Conservation (phyloP, 148 eudicot genomes). For the Rhododendron molle region DNA sequence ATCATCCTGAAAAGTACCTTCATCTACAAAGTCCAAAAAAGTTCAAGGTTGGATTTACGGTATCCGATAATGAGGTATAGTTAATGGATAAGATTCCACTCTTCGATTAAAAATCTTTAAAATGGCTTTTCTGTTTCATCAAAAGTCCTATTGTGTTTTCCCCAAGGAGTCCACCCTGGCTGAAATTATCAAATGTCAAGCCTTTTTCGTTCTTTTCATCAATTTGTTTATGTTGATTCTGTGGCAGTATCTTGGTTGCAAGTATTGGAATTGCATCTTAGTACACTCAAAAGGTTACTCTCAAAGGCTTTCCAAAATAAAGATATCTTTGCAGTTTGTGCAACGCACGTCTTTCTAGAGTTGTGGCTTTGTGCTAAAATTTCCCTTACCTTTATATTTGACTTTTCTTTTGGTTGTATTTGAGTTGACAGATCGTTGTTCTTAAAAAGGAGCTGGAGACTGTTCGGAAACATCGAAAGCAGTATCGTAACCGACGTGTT, state of each 20-base stretch:
- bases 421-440: slow-evolving; percentile 52
- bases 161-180: background rate
- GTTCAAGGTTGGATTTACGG: background rate
- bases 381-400: slow-evolving; percentile 1
- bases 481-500: slow-evolving; percentile 67
- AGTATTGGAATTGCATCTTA: background rate
- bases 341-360: background rate
- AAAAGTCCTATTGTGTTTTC: background rate
- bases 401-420: background rate
- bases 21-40: background rate
- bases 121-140: background rate
- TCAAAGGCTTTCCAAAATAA: background rate
- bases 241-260: background rate
- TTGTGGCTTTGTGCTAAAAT: background rate
- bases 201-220: background rate
- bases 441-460: slow-evolving; percentile 87
- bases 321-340: background rate
- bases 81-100: background rate
- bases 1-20: background rate
- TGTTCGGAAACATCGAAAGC: slow-evolving; percentile 89
- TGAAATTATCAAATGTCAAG: background rate
- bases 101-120: background rate
- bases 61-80: background rate
- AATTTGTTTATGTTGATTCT: background rate
- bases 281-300: background rate